Evolutionary conservation across 1,139 yeast species (phyloP).

Genomic region (Eremothecium cymbalariae): DNA sequence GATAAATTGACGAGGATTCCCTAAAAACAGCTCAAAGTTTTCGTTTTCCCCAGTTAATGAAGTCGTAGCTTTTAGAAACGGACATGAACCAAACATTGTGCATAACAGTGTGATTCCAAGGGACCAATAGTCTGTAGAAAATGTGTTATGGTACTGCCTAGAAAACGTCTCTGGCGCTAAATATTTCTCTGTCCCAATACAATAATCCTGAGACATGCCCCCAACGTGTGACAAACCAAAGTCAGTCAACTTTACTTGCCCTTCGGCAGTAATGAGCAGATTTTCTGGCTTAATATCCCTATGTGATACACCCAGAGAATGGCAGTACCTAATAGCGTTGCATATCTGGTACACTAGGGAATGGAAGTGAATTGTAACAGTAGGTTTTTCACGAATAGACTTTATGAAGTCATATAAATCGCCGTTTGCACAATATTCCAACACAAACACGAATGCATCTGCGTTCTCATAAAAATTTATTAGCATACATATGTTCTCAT

Average conservation of each 20-base stretch:
- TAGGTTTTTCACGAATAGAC: slow-evolving; percentile 29
- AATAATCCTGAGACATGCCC: slow-evolving; percentile 56
- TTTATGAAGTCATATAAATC: slow-evolving; percentile 85
- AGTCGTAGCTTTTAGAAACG: slow-evolving; percentile 53
- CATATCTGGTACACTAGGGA: slow-evolving; percentile 62
- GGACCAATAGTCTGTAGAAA: slow-evolving; percentile 84
- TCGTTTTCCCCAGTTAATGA: slow-evolving; percentile 9
- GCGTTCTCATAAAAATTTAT: slow-evolving; percentile 63
- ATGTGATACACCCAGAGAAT: slow-evolving; percentile 64
- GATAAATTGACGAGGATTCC: slow-evolving; percentile 21
- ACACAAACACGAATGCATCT: slow-evolving; percentile 44
- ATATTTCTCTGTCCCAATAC: slow-evolving; percentile 86
- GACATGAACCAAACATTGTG: slow-evolving; percentile 77
- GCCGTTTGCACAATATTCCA: slow-evolving; percentile 82
- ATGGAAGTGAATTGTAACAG: slow-evolving; percentile 20
- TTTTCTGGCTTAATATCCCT: slow-evolving; percentile 87
- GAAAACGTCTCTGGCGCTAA: slow-evolving; percentile 85
- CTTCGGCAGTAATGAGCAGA: slow-evolving; percentile 55
- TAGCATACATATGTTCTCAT: slow-evolving; percentile 47
- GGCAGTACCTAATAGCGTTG: slow-evolving; percentile 66
- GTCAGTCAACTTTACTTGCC: slow-evolving; percentile 73
- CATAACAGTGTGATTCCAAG: slow-evolving; percentile 76
- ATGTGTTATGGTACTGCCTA: slow-evolving; percentile 37
- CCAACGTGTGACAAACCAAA: slow-evolving; percentile 79
- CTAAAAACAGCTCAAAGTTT: slow-evolving; percentile 20